These are phyloP conservation scores for Candida easanensis DNA, from an alignment of 805 yeast genomes.

Conservation along the genomic window DNA sequence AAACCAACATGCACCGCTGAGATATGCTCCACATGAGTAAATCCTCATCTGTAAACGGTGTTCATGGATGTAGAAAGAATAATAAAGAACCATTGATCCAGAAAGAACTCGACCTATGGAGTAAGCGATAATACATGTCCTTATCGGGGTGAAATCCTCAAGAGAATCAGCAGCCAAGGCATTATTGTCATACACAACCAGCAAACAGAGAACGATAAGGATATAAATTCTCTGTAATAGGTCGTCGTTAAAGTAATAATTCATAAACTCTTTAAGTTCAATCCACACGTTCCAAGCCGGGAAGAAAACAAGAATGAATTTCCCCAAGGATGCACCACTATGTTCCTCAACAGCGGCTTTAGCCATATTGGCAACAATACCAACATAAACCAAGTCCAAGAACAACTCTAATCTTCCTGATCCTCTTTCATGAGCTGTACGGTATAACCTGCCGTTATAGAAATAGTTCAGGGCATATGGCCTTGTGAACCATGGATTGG, in stretches of 20 bases:
- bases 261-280: constrained; percentile 62
- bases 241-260: constrained; percentile 62
- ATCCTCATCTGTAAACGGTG: constrained; percentile 49
- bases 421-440: constrained; percentile 54
- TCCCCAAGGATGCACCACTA: constrained; percentile 42
- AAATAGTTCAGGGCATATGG: constrained; percentile 64
- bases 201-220: constrained; percentile 48
- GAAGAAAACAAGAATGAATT: constrained; percentile 47
- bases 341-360: constrained; percentile 49
- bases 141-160: constrained; percentile 35
- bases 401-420: constrained; percentile 55
- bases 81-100: constrained; percentile 28
- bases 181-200: constrained; percentile 51
- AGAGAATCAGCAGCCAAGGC: constrained; percentile 38
- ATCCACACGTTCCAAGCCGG: constrained; percentile 67
- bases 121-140: constrained; percentile 36
- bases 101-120: constrained; percentile 32
- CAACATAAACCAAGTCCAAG: constrained; percentile 61
- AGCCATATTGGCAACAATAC: constrained; percentile 59
- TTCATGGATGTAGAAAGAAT: constrained; percentile 44
- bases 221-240: constrained; percentile 50
- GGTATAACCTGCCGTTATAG: constrained; percentile 50
- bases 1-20: constrained; percentile 45
- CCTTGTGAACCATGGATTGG: constrained; percentile 36
- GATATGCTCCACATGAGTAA: constrained; percentile 31